Conservation (phyloP, 2,329 filamentous ascomycete species). For the Trichoderma asperellum region DNA sequence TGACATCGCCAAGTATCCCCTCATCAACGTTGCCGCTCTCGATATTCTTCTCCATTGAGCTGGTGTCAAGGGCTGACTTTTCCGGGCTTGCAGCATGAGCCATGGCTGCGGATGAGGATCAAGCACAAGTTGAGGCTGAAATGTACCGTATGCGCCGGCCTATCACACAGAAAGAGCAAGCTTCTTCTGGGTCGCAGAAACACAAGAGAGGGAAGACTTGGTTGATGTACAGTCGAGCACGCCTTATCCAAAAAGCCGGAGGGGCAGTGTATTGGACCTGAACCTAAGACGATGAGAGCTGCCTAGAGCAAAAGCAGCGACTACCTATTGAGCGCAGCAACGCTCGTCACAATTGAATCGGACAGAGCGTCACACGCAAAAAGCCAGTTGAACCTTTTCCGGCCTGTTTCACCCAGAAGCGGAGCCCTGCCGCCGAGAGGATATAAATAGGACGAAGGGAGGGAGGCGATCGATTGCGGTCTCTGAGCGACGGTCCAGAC, state of each 20-base stretch:
- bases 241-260: neutral
- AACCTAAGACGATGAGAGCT: neutral
- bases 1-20: constrained; percentile 21
- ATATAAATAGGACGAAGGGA: neutral
- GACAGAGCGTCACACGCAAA: constrained; percentile 14
- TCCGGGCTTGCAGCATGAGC: constrained; percentile 9
- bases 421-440: neutral
- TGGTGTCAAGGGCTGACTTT: constrained; percentile 23
- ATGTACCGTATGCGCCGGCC: neutral
- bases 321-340: neutral
- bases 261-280: neutral
- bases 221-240: neutral
- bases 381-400: constrained; percentile 4
- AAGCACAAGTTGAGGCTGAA: neutral
- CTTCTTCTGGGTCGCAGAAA: neutral
- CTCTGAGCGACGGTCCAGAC: neutral
- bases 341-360: neutral
- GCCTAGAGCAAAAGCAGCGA: neutral
- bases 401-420: constrained; percentile 2
- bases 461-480: constrained; percentile 9
- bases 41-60: constrained; percentile 30
- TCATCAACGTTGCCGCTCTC: constrained; percentile 9
- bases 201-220: constrained; percentile 1
- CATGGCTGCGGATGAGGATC: constrained; percentile 16
- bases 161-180: constrained; percentile 3